Base-by-base conservation (phyloP, 768 basidiomycete genomes). In the Lanmaoa pseudosensibilis region DNA sequence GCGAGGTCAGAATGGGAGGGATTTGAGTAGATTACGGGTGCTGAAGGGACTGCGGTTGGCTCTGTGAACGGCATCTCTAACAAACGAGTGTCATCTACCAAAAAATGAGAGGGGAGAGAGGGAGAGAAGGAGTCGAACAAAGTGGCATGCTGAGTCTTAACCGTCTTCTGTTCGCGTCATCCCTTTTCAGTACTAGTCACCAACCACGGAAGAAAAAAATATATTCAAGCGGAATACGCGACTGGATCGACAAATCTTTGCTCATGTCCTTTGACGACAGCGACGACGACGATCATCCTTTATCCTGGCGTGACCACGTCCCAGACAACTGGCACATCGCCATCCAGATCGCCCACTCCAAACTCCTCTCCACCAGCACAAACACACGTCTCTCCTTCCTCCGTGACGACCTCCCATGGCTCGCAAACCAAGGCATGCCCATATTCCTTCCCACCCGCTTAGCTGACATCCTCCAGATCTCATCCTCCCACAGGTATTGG, bases 311-410 rank as follows among this genome's bases (percentile, higher is more conserved):
- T 67, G 82, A 84, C 63, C 72, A 72, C 36, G 78, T 84, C 27
- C 63, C 78, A n/a, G 69, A 66, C 16, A 75, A 87, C 46, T 90
- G 88, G 86, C 66, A 78, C 25, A 64, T 65, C 47, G 82, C 84
- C 2, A 51, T 87, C 59, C 72, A 80, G 47, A 75, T 81, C 59
- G 87, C 86, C 0, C 83, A 81, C 57, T 70, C 60, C 15, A 66
- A 65, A 13, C 68, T 90, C 2, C 65, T 86, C 54, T 74, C 77
- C 13, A 75, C 78, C 58, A 83, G 80, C 61, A 84, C 85, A 7
- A 84, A 80, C 64, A 60, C 64, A 0, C 75, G 89, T 33, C 68
- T 80, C 39, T 73, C 74, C n/a, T 90, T 91, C 63, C 69, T 91
- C 27, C 75, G 76, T 45, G 86, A 88, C 36, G 84, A 87, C 54